Conservation (phyloP, 768 basidiomycete species). For the Gautieria morchelliformis region DNA sequence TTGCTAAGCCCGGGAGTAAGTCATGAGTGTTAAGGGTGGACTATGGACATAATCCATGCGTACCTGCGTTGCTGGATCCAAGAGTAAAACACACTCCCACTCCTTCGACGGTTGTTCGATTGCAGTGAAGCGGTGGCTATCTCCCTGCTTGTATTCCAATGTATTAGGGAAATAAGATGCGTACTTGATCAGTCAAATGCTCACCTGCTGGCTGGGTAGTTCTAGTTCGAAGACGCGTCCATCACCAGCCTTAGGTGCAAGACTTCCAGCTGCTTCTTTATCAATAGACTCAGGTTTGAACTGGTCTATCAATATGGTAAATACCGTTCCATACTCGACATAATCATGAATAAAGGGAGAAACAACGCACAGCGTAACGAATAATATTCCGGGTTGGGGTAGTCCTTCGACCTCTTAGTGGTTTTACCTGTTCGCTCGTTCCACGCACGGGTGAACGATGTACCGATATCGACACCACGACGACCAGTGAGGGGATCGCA, state of each 20-base stretch:
- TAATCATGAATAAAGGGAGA: not conserved
- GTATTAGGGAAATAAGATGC: conserved; percentile 1
- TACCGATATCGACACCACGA: conserved; percentile 4
- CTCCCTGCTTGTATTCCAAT: conserved; percentile 30
- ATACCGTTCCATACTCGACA: not conserved
- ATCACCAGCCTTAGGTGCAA: conserved; percentile 45
- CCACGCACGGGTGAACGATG: conserved; percentile 6
- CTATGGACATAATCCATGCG: conserved; percentile 16
- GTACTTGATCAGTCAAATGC: conserved; percentile 11
- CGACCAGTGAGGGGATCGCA: conserved; percentile 4
- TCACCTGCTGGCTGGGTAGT: conserved; percentile 56
- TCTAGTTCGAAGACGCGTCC: conserved; percentile 47
- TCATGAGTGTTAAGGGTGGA: not conserved
- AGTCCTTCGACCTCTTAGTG: conserved; percentile 5
- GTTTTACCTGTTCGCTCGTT: conserved; percentile 7
- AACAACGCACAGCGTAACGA: conserved; percentile 5
- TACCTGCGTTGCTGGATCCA: conserved; percentile 66
- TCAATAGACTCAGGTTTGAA: conserved; percentile 72
- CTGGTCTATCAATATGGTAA: conserved; percentile 38
- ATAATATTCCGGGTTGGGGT: conserved; percentile 8
- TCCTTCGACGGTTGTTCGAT: conserved; percentile 52
- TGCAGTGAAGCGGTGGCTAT: conserved; percentile 49
- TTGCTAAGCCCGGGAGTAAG: conserved; percentile 31
- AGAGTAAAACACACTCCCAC: conserved; percentile 69
- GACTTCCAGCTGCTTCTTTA: conserved; percentile 48